These are phyloP conservation scores for Mycosphaerella sp. DNA, from an alignment of 2,329 filamentous ascomycete genomes.

Conservation along the genomic window DNA sequence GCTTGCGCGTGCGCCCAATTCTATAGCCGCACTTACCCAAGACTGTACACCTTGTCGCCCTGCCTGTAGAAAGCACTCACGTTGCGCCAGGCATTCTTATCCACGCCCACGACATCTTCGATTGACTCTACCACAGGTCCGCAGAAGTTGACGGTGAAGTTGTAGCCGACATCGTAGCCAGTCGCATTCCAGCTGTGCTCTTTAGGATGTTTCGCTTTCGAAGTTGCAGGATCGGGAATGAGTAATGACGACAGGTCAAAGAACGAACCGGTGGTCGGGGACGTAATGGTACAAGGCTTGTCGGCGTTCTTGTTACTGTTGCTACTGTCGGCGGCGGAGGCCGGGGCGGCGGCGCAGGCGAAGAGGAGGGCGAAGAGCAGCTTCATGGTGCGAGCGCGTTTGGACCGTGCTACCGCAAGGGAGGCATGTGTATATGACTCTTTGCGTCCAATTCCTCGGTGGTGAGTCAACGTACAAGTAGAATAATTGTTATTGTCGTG, in stretches of 20 bases:
- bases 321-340: constrained; percentile 29
- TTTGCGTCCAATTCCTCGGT: too few species aligned
- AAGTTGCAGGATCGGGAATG: constrained; percentile 45
- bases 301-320: constrained; percentile 19
- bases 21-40: constrained; percentile 53
- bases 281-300: constrained; percentile 53
- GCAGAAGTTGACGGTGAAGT: constrained; percentile 82
- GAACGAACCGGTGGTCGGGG: constrained; percentile 55
- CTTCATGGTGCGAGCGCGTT: constrained; percentile 20
- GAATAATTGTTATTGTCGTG: too few species aligned
- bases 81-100: constrained; percentile 59
- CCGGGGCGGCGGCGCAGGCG: constrained; percentile 30
- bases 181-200: constrained; percentile 57
- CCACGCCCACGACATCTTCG: constrained; percentile 54
- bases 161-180: constrained; percentile 70
- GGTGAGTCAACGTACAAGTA: too few species aligned
- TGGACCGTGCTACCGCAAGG: not conserved
- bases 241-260: constrained; percentile 57
- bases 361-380: constrained; percentile 28
- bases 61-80: constrained; percentile 71
- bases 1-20: too few species aligned
- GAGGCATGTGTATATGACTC: not conserved
- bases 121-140: constrained; percentile 61
- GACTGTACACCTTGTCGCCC: constrained; percentile 62
- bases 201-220: constrained; percentile 48